Evolutionary conservation across 2,329 filamentous ascomycete species (phyloP).

Genomic region (Leptographium lundbergii): DNA sequence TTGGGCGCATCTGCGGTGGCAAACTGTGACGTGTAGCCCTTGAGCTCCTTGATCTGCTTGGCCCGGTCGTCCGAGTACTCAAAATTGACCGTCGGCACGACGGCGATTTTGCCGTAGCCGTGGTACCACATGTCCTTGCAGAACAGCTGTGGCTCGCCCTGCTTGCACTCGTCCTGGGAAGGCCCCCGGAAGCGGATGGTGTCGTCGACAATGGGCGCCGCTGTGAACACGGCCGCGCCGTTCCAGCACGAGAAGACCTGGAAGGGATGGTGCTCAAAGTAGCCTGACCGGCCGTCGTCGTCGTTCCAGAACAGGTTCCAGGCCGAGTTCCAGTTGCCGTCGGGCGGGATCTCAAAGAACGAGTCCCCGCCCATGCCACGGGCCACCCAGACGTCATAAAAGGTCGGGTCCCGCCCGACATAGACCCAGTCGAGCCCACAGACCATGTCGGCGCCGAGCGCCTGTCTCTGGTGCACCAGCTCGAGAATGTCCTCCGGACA

Average conservation of each 20-base stretch:
- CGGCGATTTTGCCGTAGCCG: constrained; percentile 39
- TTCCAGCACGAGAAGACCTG: constrained; percentile 49
- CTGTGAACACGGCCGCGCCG: constrained; percentile 36
- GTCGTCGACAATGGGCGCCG: constrained; percentile 28
- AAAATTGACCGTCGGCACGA: constrained; percentile 42
- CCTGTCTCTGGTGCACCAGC: constrained; percentile 32
- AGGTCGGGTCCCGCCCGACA: constrained; percentile 27
- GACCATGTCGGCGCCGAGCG: constrained; percentile 38
- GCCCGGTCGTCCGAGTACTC: constrained; percentile 37
- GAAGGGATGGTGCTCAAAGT: constrained; percentile 29
- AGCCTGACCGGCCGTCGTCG: constrained; percentile 20
- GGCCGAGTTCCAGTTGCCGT: constrained; percentile 34
- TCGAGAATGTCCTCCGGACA: constrained; percentile 46
- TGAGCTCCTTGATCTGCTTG: constrained; percentile 31
- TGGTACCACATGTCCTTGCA: constrained; percentile 43
- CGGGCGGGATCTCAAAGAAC: constrained; percentile 39
- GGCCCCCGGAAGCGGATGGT: constrained; percentile 30
- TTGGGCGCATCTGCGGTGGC: constrained; percentile 7
- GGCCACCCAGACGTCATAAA: constrained; percentile 46
- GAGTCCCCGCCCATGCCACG: constrained; percentile 38
- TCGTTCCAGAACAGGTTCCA: constrained; percentile 43
- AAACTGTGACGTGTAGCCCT: constrained; percentile 32
- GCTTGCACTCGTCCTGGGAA: constrained; percentile 31
- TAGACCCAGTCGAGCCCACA: constrained; percentile 48
- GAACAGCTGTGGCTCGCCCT: constrained; percentile 42